Conservation (phyloP, 306 rosid species). For the Rosa chinensis region DNA sequence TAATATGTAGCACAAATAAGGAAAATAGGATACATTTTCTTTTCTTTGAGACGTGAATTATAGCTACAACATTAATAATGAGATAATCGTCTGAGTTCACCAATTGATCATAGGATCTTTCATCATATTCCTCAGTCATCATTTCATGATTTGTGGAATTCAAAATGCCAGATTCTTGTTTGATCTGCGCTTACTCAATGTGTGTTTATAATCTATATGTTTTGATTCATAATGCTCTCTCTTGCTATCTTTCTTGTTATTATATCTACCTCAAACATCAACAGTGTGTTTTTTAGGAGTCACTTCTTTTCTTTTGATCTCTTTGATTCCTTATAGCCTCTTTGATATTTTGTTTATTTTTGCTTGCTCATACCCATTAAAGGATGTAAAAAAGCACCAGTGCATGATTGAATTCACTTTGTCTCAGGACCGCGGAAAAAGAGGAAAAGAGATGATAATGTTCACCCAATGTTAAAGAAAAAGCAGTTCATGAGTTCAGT, state of each 20-base stretch:
- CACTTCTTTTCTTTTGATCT: background rate
- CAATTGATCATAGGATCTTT: background rate
- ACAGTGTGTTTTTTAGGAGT: background rate
- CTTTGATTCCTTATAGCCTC: background rate
- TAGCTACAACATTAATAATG: background rate
- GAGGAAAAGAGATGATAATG: slow-evolving; percentile 47
- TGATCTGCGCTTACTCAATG: background rate
- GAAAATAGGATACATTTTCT: too few relatives aligned
- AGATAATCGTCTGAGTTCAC: background rate
- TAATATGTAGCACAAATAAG: background rate
- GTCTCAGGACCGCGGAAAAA: slow-evolving; percentile 43
- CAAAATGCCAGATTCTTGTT: background rate
- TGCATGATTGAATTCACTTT: slow-evolving; percentile 27
- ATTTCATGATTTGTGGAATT: background rate
- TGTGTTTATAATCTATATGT: background rate
- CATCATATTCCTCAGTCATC: background rate
- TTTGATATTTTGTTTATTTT: slow-evolving; percentile 6
- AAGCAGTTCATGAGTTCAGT: slow-evolving; percentile 35
- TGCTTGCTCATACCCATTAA: slow-evolving; percentile 4
- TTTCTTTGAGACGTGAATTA: background rate
- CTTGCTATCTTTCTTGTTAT: background rate
- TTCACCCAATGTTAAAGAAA: slow-evolving; percentile 26
- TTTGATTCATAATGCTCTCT: background rate
- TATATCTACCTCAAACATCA: background rate
- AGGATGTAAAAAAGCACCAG: background rate